Evolutionary conservation across 257 asterid species (phyloP), one percentile per base, ranked within the genome.

Genomic region (Knoxia roxburghii): DNA sequence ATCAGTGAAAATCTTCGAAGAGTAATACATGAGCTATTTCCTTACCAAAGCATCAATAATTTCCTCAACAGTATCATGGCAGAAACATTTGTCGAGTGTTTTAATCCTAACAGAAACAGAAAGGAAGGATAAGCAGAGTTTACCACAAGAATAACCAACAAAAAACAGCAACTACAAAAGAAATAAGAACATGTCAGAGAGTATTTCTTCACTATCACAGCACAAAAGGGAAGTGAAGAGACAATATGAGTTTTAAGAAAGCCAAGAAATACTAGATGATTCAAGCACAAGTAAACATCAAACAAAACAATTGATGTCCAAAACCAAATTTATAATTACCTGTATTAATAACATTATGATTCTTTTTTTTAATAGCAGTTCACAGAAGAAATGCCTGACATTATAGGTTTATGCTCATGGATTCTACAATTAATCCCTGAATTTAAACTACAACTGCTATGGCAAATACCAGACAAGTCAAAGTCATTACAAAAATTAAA

Each of bases 41-140:
- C 96, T 80, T 79, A 94, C 99, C 96, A 94, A 76, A 67, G 89
- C 79, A 65, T 83, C 92, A 74, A 94, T 76, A 60, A 94, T 90
- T 82, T 88, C 99, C 80, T 90, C 99, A 21, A 94, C 95, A 24
- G 93, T 83, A 69, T 84, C 93, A 37, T 84, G 92, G 85, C 96
- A 71, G 87, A 94, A 94, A 76, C 96, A 94, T 85, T 83, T 84
- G 80, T 94, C 89, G 48, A 94, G 72, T 61, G 76, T 75, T 69
- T 57, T 71, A 65, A 90, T 86, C 95, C 99, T 93, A 77, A 69
- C 50, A 72, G 80, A 78, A 56, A 0, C 30, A 50, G n/a, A 45
- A 32, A 67, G 24, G 58, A 65, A 58, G 56, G 55, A 79, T 81
- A 63, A 81, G 76, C 56, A 61, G 24, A 21, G 39, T 50, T 26